A percentile compares a stretch with the other conserved stretches of the same genome.
Evolutionary conservation across 2,329 filamentous ascomycete species (phyloP).

Genomic region (Microsporum ferrugineum): DNA sequence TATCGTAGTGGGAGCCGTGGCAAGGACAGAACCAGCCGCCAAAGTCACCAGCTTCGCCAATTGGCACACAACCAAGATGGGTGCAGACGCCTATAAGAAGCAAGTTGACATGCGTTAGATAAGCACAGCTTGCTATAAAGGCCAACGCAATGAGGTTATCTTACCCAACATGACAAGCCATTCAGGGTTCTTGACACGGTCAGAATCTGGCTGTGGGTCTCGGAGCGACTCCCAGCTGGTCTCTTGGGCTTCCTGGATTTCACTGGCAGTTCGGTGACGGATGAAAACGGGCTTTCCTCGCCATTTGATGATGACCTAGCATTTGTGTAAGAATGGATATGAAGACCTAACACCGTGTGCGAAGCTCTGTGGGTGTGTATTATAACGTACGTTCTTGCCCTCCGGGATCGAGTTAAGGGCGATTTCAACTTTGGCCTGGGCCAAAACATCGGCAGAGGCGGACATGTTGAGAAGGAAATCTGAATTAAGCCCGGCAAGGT

Average conservation of each 20-base stretch:
- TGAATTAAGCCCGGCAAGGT: conserved; percentile 34
- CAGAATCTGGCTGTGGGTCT: conserved; percentile 81
- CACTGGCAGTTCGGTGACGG: conserved; percentile 84
- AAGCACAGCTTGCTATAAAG: conserved; percentile 9
- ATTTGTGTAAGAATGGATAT: conserved; percentile 3
- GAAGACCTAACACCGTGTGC: conserved; percentile 5
- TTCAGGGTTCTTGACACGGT: conserved; percentile 95
- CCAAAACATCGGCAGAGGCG: conserved; percentile 92
- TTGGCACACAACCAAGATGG: conserved; percentile 96
- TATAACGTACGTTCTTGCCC: conserved; percentile 84
- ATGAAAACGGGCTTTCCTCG: conserved; percentile 99
- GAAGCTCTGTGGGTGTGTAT: neutral
- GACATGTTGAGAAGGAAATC: conserved; percentile 99
- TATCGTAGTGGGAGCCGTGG: conserved; percentile 99
- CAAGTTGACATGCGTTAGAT: neutral
- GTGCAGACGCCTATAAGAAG: conserved; percentile 74
- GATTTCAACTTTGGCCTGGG: conserved; percentile 99
- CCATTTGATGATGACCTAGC: conserved; percentile 97
- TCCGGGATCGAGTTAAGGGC: conserved; percentile 86
- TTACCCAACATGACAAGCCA: conserved; percentile 98
- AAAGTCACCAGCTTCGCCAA: conserved; percentile 94
- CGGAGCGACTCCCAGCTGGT: conserved; percentile 71
- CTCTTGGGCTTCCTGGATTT: conserved; percentile 91
- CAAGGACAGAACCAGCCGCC: conserved; percentile 99
- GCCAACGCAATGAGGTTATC: conserved; percentile 17